These are phyloP conservation scores for Neurospora sp. DNA, from an alignment of 495 filamentous ascomycete genomes.

Conservation along the genomic window DNA sequence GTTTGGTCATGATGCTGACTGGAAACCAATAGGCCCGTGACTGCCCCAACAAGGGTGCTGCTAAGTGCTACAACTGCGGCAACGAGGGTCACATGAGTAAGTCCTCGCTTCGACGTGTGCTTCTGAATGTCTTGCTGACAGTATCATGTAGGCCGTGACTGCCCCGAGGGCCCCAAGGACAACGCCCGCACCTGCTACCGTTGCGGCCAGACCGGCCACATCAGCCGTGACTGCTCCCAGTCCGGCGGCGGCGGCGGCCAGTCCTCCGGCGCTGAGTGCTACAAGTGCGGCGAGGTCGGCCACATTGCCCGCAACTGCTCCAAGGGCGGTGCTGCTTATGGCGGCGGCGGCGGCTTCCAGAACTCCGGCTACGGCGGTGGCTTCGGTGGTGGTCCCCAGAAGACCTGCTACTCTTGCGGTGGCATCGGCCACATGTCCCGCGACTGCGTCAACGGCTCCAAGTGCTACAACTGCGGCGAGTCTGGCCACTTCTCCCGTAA, in stretches of 20 bases:
- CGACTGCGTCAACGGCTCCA: conserved; percentile 96
- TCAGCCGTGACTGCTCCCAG: conserved; percentile 80
- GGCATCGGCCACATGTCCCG: conserved; percentile 94
- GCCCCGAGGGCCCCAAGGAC: conserved; percentile 78
- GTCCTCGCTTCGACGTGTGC: conserved; percentile 15
- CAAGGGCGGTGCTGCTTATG: conserved; percentile 40
- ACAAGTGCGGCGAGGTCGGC: conserved; percentile 96
- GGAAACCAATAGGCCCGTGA: conserved; percentile 59
- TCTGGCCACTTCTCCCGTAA: conserved; percentile 79
- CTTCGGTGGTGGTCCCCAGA: conserved; percentile 40
- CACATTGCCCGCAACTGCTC: conserved; percentile 97
- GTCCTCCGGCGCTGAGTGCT: conserved; percentile 57
- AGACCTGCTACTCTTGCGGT: conserved; percentile 95
- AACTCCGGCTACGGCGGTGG: conserved; percentile 40
- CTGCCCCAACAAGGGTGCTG: conserved; percentile 86
- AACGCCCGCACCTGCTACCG: conserved; percentile 80
- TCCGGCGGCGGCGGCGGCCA: conserved; percentile 25
- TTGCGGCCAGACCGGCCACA: conserved; percentile 78
- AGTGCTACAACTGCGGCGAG: conserved; percentile 99
- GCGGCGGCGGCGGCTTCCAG: conserved; percentile 31
- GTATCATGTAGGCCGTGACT: conserved; percentile 64
- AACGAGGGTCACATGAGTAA: conserved; percentile 85
- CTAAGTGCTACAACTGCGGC: conserved; percentile 60
- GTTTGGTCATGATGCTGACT: conserved; percentile 14
- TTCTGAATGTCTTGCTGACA: conserved; percentile 3